Base-by-base conservation (phyloP, 116 monocot genomes). In the Iris pallida region DNA sequence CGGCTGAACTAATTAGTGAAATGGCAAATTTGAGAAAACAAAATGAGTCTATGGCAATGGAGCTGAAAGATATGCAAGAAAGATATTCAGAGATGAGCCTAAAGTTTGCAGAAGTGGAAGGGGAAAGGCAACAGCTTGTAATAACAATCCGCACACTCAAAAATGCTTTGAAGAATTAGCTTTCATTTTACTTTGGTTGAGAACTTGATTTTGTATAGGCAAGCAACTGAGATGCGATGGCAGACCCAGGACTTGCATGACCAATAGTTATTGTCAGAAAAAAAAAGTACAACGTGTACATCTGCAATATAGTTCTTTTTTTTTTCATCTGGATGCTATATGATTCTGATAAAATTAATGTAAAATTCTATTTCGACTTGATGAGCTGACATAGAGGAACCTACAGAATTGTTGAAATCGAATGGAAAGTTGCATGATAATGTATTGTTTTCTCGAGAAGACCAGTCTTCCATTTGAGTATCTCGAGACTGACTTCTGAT, bases 91-190 rank as follows among this genome's bases (percentile, higher is more conserved):
- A 89, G 64, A 81, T 96, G 55, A 96, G 96, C 69, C 80, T 96
- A 56, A 96, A 80, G 65, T 96, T 96, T 75, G 96, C 96, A 55
- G 92, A 96, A 71, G 89, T 96, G 3, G 96, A 96, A 81, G 89
- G 92, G 20, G 92, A 96, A 74, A 89, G 92, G 64, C 96, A 96
- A 64, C 82, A 92, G 64, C 92, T 89, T 66, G 85, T 96, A 18
- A 89, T 91, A 79, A 89, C 47, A 13, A 57, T 92, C 59, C 84
- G 92, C 10, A 65, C 80, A 49, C 80, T 96, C 10, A 92, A 81
- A 73, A 80, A 78, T 80, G 53, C 83, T 17, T 46, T 67, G 68
- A 88, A 81, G 74, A 78, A 47, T 49, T 72, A 72, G 60, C 5
- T 52, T 59, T 19, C 8, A 3, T 20, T 61, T 64, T 11, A 16